Percentiles rank a stretch among this genome's conserved stretches.
Evolutionary conservation across 2,329 filamentous ascomycete species (phyloP).

Genomic region (Penicillium concentricum): DNA sequence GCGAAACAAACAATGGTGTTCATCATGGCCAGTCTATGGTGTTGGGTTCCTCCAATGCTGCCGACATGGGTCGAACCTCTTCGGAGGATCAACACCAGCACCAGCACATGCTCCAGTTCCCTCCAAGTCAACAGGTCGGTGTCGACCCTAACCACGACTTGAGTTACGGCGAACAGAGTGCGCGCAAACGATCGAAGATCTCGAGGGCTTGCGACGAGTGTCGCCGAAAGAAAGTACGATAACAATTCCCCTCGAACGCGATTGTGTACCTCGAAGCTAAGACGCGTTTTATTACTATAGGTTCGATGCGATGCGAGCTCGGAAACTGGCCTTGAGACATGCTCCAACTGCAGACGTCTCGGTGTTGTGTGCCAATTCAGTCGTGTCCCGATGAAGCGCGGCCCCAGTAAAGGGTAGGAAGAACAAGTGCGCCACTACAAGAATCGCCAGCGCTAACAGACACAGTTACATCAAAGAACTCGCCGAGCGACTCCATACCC

Average conservation of each 20-base stretch:
- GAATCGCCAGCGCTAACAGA: conserved; percentile 16
- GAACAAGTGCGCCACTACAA: neutral
- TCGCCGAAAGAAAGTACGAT: conserved; percentile 69
- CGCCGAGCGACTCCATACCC: conserved; percentile 76
- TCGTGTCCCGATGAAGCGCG: conserved; percentile 81
- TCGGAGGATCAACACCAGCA: conserved; percentile 42
- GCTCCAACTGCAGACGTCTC: conserved; percentile 76
- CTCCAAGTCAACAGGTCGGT: conserved; percentile 45
- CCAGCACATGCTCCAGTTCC: conserved; percentile 43
- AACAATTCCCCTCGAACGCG: conserved; percentile 13
- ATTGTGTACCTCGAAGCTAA: conserved; percentile 22
- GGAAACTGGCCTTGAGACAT: conserved; percentile 70
- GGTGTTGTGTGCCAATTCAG: conserved; percentile 80
- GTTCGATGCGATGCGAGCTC: conserved; percentile 82
- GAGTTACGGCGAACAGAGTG: conserved; percentile 59
- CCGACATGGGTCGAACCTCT: conserved; percentile 39
- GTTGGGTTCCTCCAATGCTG: conserved; percentile 37
- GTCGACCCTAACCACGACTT: conserved; percentile 49
- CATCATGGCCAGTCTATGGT: conserved; percentile 44
- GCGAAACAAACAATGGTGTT: conserved; percentile 39
- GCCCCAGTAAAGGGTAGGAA: conserved; percentile 78
- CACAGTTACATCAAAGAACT: conserved; percentile 84
- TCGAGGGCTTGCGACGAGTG: conserved; percentile 89
- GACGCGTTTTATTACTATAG: conserved; percentile 31
- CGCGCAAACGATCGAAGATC: conserved; percentile 79